Conservation (phyloP, 495 filamentous ascomycete genomes). For the Amorphotheca resinae region DNA sequence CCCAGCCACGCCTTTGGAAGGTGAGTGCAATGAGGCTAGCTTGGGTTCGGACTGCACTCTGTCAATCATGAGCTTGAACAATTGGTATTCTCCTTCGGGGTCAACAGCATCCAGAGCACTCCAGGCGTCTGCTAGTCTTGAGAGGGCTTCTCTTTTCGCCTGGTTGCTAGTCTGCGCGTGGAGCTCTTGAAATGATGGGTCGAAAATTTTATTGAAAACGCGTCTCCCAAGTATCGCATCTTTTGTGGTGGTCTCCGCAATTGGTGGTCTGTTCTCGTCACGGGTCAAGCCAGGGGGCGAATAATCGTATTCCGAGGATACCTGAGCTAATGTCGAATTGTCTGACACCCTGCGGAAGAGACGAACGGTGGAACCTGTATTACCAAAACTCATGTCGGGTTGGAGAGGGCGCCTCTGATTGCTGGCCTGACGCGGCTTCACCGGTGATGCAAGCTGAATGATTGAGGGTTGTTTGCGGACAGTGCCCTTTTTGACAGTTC, state of each 20-base stretch:
- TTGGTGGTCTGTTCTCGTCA: conserved; percentile 20
- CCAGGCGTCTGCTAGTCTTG: conserved; percentile 71
- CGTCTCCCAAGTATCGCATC: conserved; percentile 69
- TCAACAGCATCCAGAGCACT: conserved; percentile 73
- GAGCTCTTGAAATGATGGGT: conserved; percentile 69
- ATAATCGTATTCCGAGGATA: conserved; percentile 13
- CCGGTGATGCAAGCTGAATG: conserved; percentile 30
- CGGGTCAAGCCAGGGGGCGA: conserved; percentile 8
- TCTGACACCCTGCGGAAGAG: conserved; percentile 83
- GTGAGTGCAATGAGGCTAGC: conserved; percentile 34
- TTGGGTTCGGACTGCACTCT: conserved; percentile 35
- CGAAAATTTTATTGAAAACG: conserved; percentile 65
- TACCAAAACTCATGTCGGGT: conserved; percentile 80
- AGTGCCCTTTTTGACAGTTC: conserved; percentile 37
- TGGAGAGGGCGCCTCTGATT: conserved; percentile 63
- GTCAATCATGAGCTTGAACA: conserved; percentile 42
- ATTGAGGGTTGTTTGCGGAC: conserved; percentile 42
- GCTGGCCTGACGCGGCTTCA: conserved; percentile 24
- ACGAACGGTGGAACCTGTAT: conserved; percentile 75
- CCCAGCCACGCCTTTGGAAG: conserved; percentile 24
- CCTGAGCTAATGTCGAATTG: conserved; percentile 30
- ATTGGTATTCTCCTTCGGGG: conserved; percentile 79
- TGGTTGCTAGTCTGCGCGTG: conserved; percentile 65
- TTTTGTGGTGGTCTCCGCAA: conserved; percentile 48
- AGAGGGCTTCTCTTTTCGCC: conserved; percentile 68